These are phyloP conservation scores for Crithidia expoeki DNA, from an alignment of 208 protist genomes.

Conservation along the genomic window DNA sequence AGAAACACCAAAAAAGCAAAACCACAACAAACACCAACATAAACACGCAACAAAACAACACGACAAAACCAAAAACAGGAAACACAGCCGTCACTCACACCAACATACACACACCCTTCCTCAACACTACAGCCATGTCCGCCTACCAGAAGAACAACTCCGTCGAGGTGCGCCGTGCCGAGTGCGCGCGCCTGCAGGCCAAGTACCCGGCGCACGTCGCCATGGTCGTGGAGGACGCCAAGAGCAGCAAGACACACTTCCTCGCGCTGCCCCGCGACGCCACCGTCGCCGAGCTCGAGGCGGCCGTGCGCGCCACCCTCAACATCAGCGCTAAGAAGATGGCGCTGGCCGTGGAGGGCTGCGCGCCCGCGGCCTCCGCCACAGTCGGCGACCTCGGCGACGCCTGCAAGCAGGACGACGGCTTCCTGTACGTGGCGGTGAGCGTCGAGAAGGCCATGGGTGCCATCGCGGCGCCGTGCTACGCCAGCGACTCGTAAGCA, in stretches of 20 bases:
- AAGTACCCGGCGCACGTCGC: conserved; percentile 27
- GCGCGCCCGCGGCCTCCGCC: conserved; percentile 22
- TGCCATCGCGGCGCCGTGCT: neutral
- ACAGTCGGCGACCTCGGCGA: conserved; percentile 27
- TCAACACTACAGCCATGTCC: neutral
- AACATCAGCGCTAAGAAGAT: conserved; percentile 18
- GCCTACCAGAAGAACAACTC: conserved; percentile 21
- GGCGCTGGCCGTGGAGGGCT: conserved; percentile 30
- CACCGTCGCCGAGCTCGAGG: conserved; percentile 32
- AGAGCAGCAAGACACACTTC: conserved; percentile 28
- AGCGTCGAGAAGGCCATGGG: conserved; percentile 18
- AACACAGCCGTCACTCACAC: neutral
- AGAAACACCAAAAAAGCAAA: no score
- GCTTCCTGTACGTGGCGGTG: no score
- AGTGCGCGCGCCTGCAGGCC: conserved; percentile 24
- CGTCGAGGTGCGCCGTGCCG: conserved; percentile 16
- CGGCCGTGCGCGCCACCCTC: conserved; percentile 26
- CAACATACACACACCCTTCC: neutral
- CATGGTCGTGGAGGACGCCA: conserved; percentile 29
- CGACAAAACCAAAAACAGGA: no score
- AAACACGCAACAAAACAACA: no score
- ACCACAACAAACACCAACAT: no score
- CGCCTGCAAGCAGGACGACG: conserved; percentile 27
- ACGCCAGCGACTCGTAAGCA: neutral
- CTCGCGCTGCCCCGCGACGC: conserved; percentile 25